Evolutionary conservation across 2,329 filamentous ascomycete genomes (phyloP).

Genomic region (Trichoderma breve): DNA sequence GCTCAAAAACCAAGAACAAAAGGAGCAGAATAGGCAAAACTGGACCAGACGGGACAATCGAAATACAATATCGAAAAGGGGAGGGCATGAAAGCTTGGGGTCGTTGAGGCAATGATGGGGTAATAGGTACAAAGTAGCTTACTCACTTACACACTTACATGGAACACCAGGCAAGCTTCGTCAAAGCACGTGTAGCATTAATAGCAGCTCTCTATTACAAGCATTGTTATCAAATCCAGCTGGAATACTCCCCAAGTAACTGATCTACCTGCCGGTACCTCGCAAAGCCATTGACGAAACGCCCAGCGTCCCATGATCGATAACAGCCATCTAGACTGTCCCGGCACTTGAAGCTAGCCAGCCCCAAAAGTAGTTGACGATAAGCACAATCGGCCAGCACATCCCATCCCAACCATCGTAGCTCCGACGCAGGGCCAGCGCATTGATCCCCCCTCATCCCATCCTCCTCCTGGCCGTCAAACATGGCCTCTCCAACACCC

Average conservation of each 20-base stretch:
- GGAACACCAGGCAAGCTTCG: background rate
- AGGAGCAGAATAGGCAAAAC: background rate
- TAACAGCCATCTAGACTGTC: background rate
- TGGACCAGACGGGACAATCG: background rate
- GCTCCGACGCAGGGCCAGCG: conserved; percentile 11
- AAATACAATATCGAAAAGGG: background rate
- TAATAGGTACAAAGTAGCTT: conserved; percentile 1
- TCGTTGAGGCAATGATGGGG: background rate
- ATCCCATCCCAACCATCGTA: background rate
- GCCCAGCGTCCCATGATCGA: background rate
- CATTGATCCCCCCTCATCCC: background rate
- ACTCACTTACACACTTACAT: background rate
- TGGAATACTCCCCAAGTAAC: background rate
- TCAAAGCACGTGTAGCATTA: background rate
- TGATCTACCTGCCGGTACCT: background rate
- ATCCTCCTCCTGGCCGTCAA: background rate
- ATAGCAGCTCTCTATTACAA: background rate
- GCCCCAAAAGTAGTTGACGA: background rate
- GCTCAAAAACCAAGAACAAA: background rate
- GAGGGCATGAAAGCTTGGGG: background rate
- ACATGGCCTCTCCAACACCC: background rate
- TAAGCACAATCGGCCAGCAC: conserved; percentile 2
- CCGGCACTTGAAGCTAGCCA: background rate
- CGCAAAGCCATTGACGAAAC: background rate
- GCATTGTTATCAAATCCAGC: background rate